phyloP scores from a whole-genome alignment of 345 rosid genomes.

The Lepidium africanum region DNA sequence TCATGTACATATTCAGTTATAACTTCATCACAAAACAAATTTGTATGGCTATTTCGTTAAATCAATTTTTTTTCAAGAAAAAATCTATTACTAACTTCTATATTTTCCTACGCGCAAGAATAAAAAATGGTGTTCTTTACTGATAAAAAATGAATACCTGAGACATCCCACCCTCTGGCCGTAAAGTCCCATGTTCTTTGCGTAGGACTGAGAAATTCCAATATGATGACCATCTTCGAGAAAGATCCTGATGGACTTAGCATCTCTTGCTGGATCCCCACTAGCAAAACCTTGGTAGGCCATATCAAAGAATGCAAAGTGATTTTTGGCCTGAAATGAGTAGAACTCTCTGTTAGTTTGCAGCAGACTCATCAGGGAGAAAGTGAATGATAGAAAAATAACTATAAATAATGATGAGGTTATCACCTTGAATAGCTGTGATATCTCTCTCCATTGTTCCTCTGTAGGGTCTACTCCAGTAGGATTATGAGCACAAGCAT shows the following conservation, averaged over 20 bases:
- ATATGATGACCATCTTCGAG: conserved; percentile 84
- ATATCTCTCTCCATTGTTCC: conserved; percentile 92
- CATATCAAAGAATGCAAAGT: conserved; percentile 94
- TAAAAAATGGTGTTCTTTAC: neutral
- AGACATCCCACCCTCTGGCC: conserved; percentile 99
- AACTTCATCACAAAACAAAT: neutral
- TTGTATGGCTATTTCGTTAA: neutral
- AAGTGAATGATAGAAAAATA: neutral
- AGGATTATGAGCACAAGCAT: conserved; percentile 92
- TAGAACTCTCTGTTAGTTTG: conserved; percentile 7
- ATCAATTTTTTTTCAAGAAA: neutral
- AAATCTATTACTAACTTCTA: neutral
- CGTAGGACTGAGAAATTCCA: conserved; percentile 94
- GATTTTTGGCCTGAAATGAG: conserved; percentile 57
- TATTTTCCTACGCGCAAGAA: neutral
- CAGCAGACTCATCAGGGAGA: neutral
- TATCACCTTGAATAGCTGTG: conserved; percentile 69
- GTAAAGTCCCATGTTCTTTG: conserved; percentile 97
- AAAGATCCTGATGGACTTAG: conserved; percentile 89
- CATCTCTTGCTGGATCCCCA: conserved; percentile 94
- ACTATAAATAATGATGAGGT: neutral
- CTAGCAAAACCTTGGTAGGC: conserved; percentile 99
- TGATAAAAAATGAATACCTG: conserved; percentile 43
- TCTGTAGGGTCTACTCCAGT: conserved; percentile 96
- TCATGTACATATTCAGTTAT: neutral